Base-by-base conservation (phyloP, 208 protist genomes). In the Borovskyia barvae region DNA sequence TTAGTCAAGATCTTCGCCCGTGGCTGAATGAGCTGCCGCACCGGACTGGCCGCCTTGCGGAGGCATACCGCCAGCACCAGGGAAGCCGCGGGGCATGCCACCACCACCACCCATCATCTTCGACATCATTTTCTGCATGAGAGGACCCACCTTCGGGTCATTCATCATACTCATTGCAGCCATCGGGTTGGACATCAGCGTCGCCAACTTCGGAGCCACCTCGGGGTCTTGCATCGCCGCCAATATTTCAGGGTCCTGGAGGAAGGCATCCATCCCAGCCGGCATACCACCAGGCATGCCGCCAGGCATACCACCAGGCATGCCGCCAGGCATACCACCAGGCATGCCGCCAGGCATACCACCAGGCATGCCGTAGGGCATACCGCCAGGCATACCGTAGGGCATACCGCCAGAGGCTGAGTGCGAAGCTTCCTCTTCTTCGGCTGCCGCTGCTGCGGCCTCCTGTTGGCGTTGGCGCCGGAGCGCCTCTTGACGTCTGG, bases 81-180 rank as follows among this genome's bases (percentile, higher is more conserved):
- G 41, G 15, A 66, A 55, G 37, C 66, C 67, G 25, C 58, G 52
- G 50, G 65, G 70, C 60, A 79, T 69, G n/a, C 61, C 65, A 24
- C 66, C 75, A 15, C 58, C 73, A 20, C 68, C 67, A n/a, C 74
- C 77, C 79, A 82, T 85, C 80, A 87, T 81, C 49, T 79, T 83
- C 24, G 71, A 53, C 77, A 90, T 88, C 5, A 93, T 65, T 52
- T 87, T 88, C 56, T 86, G 71, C n/a, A 93, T 67, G 37, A 93
- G 43, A 14, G 79, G 81, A 17, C 79, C 82, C 15, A 88, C 62
- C 61, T 93, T 90, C 5, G 86, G 86, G 56, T 93, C 82, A 52
- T 80, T 69, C 63, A 85, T 77, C 65, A 87, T 70, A 37, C 70
- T 37, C 80, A 90, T 69, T 1, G 73, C 77, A n/a, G 65, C 56